Base-by-base conservation (phyloP, 352 stramenopile genomes). In the Phytophthora cactorum region DNA sequence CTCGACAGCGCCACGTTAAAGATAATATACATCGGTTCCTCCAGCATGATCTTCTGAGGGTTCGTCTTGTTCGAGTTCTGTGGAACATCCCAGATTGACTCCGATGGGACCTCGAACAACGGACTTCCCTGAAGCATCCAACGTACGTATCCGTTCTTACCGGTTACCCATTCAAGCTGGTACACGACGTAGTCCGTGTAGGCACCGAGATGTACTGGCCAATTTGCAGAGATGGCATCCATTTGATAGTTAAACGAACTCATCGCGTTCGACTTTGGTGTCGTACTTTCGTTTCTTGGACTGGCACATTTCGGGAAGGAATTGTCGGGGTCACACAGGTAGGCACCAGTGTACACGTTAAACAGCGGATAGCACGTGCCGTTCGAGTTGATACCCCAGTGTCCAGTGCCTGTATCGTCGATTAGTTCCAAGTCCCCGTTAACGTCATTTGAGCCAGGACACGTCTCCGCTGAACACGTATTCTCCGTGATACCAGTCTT, bases 61-160 rank as follows among this genome's bases (percentile, higher is more conserved):
- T 59, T 90, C 49, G 53, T 78, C 38, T 76, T 71, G 54, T 62
- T 63, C 0, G 46, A 34, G 46, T 79, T 69, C 27, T 83, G 72
- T 11, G 72, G 72, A 0, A 71, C 39, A 5, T 72, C 52, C n/a
- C 41, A 60, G 27, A 96, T 72, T 36, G 75, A 78, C 25, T 79
- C 32, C 2, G 84, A 78, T 3, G 78, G 63, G 14, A 98, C 85
- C 15, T 91, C 88, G 68, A 92, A 97, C 10, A 97, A 32, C 38
- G 93, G 85, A 43, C 84, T 68, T 15, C 80, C 88, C 64, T 97
- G 86, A 4, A 96, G 72, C 66, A 77, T 74, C 76, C 72, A 81
- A 0, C 73, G 76, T 0, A 84, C 68, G 43, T 84, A 84, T 1
- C 69, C 76, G 5, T 68, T 66, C 31, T 73, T 62, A 0, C 76